Evolutionary conservation across 768 basidiomycete genomes (phyloP), one percentile per base, ranked within the genome.

Genomic region (Phylloporus rhodoxanthus): DNA sequence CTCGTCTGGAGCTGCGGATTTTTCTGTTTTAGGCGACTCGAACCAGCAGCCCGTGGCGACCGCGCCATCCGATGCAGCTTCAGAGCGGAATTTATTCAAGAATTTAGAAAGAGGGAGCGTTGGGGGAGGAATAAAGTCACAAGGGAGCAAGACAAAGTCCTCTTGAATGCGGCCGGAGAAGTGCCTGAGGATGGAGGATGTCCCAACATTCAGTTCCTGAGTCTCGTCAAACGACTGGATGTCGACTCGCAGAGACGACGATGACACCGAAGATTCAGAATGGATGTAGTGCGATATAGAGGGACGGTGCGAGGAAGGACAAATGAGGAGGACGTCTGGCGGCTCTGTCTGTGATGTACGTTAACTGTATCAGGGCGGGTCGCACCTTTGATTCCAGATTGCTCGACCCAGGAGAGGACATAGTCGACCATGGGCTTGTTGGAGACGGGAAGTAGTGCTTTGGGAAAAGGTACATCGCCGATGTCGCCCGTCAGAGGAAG

Each of bases 141-240:
- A 96, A 7, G 94, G 87, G 2, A 97, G 77, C 20, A 97, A 68
- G 34, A 96, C 79, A 66, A 96, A 94, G 66, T 96, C 94, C 52
- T 81, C 81, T 54, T 78, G 75, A 54, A 94, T 92, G 42, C 83
- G 82, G 42, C 64, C 70, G 9, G 87, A 76, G 66, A 93, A 90
- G 61, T 91, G 81, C 45, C 81, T 78, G 51, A 95, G 75, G 21
- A 94, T 74, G 19, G 80, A 74, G 54, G 85, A 87, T 2, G 88
- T 91, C 37, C 88, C 90, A 7, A 76, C 74, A 47, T 75, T 74
- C 15, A 76, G 70, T 36, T 85, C 83, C 21, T 75, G 78, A 6
- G 83, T 79, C 57, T 90, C 85, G 46, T 91, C 89, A 43, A 82
- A 87, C 2, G 87, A 80, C 61, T 91, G 88, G 9, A 94, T 68